These are phyloP conservation scores for Cutaneotrichosporon sp. DNA, from an alignment of 1,284 basidiomycete genomes.

Conservation along the genomic window DNA sequence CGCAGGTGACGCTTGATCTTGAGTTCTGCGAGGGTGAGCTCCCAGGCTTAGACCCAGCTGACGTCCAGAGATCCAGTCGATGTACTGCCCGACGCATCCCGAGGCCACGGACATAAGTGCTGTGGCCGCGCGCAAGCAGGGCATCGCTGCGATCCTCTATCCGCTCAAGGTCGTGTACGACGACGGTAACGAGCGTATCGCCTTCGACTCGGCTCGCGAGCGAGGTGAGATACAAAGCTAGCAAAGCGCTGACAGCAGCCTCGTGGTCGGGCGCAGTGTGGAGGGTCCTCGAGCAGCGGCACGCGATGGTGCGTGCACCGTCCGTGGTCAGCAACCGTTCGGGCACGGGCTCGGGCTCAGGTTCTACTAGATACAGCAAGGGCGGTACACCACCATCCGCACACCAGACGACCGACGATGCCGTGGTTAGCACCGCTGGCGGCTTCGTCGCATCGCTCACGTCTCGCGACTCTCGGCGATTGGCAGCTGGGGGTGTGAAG, in stretches of 20 bases:
- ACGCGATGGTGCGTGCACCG: conserved; percentile 19
- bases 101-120: conserved; percentile 79
- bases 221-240: conserved; percentile 50
- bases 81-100: conserved; percentile 72
- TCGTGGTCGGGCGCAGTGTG: not conserved
- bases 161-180: conserved; percentile 83
- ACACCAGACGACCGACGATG: conserved; percentile 42
- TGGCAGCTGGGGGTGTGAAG: conserved; percentile 34
- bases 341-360: conserved; percentile 39
- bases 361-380: conserved; percentile 36
- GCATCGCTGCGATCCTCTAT: conserved; percentile 67
- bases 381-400: conserved; percentile 4
- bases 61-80: conserved; percentile 67
- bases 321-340: conserved; percentile 28
- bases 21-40: conserved; percentile 63
- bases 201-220: conserved; percentile 75
- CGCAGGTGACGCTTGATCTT: conserved; percentile 76
- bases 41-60: not conserved
- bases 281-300: conserved; percentile 47
- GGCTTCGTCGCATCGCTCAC: conserved; percentile 40
- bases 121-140: conserved; percentile 67
- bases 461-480: conserved; percentile 43
- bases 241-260: not conserved
- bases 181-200: conserved; percentile 80
- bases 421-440: conserved; percentile 44